A percentile compares a stretch with the other conserved stretches of the same genome.
phyloP scores from a whole-genome alignment of 1,139 yeast genomes.

The Spathaspora sp. region DNA sequence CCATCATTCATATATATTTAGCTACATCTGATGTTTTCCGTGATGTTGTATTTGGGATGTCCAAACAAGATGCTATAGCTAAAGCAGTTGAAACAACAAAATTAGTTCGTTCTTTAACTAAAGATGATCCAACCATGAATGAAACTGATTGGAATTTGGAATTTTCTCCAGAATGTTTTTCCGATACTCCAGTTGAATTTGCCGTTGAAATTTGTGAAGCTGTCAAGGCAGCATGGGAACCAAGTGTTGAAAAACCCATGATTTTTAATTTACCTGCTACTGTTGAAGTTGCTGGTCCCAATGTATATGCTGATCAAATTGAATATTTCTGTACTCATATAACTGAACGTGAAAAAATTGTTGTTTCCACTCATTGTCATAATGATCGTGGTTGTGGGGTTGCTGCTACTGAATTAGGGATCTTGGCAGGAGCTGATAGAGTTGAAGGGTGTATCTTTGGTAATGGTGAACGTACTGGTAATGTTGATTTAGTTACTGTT shows the following conservation, averaged over 20 bases:
- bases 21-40: slow-evolving; percentile 93
- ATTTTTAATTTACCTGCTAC: slow-evolving; percentile 97
- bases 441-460: slow-evolving; percentile 98
- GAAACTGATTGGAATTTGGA: slow-evolving; percentile 87
- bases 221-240: slow-evolving; percentile 93
- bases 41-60: slow-evolving; percentile 85
- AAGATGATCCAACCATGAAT: slow-evolving; percentile 74
- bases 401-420: slow-evolving; percentile 94
- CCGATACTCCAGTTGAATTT: slow-evolving; percentile 83
- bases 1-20: slow-evolving; percentile 86
- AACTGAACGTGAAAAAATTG: slow-evolving; percentile 78
- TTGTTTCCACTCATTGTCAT: slow-evolving; percentile 92
- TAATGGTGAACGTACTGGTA: slow-evolving; percentile 98
- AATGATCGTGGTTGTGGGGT: slow-evolving; percentile 98
- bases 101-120: slow-evolving; percentile 78
- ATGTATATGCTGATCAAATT: slow-evolving; percentile 93
- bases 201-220: slow-evolving; percentile 90
- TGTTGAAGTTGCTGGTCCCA: slow-evolving; percentile 94
- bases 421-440: slow-evolving; percentile 95
- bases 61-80: slow-evolving; percentile 72
- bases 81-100: slow-evolving; percentile 83
- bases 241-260: slow-evolving; percentile 77
- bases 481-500: slow-evolving; percentile 90
- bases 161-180: slow-evolving; percentile 93
- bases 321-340: slow-evolving; percentile 84